These are phyloP conservation scores for Neurospora tetrasperma DNA, from an alignment of 495 filamentous ascomycete genomes.

Conservation along the genomic window DNA sequence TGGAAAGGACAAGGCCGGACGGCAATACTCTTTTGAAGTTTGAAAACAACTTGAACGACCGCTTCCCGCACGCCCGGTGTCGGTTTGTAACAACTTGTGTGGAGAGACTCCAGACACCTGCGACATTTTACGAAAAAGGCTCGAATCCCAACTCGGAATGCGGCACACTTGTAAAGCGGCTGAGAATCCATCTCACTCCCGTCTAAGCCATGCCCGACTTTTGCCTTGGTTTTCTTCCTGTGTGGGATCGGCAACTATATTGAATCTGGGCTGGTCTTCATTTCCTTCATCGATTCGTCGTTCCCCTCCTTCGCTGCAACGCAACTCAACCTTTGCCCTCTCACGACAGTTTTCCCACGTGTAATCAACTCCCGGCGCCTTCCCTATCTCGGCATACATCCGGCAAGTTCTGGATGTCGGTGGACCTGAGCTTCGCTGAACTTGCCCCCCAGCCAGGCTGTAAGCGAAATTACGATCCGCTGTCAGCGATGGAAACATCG, in stretches of 20 bases:
- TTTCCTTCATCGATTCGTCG: not conserved
- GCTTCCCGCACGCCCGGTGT: not conserved
- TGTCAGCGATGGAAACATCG: not conserved
- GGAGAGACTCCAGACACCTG: not conserved
- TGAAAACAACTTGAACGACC: not conserved
- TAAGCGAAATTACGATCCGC: constrained; percentile 1
- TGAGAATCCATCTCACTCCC: not conserved
- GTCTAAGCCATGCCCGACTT: not conserved
- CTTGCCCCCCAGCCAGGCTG: not conserved
- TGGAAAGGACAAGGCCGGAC: not conserved
- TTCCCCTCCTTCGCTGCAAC: not conserved
- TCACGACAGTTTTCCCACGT: not conserved
- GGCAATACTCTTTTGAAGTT: not conserved
- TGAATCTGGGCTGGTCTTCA: not conserved
- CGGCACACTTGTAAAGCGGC: not conserved
- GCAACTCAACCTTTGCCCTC: not conserved
- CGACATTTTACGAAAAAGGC: not conserved
- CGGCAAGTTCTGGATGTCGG: not conserved
- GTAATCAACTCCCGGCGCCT: not conserved
- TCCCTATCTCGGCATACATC: not conserved
- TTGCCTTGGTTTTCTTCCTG: not conserved
- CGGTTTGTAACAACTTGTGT: not conserved
- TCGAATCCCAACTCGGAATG: not conserved
- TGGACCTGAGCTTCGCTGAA: not conserved
- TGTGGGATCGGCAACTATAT: not conserved